A percentile compares a stretch with the other conserved stretches of the same genome.
Conservation (phyloP, 495 filamentous ascomycete species). For the Pseudevernia furfuracea region DNA sequence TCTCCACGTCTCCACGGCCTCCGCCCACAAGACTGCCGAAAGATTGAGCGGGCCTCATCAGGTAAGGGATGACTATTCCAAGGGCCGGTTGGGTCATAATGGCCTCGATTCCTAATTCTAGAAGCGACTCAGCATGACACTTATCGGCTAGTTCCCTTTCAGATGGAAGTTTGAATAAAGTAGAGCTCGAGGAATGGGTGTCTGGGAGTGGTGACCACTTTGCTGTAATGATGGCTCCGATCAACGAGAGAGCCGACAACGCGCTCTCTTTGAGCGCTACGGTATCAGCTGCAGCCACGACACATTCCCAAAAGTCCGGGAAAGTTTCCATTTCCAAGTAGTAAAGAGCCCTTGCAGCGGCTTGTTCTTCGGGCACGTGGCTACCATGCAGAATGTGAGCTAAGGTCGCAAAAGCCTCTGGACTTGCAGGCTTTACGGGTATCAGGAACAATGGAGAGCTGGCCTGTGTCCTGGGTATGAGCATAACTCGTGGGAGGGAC, state of each 20-base stretch:
- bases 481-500: slow-evolving; percentile 48
- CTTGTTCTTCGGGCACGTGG: slow-evolving; percentile 35
- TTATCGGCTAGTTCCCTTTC: slow-evolving; percentile 35
- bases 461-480: slow-evolving; percentile 42
- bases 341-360: slow-evolving; percentile 51
- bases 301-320: slow-evolving; percentile 43
- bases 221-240: slow-evolving; percentile 47
- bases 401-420: slow-evolving; percentile 48
- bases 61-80: slow-evolving; percentile 48
- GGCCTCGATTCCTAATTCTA: slow-evolving; percentile 42
- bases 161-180: slow-evolving; percentile 38
- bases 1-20: slow-evolving; percentile 49
- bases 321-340: slow-evolving; percentile 46
- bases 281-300: slow-evolving; percentile 48
- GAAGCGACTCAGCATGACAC: slow-evolving; percentile 37
- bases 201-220: slow-evolving; percentile 43
- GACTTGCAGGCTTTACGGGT: slow-evolving; percentile 42
- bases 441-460: slow-evolving; percentile 43
- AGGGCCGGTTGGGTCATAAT: slow-evolving; percentile 47
- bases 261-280: slow-evolving; percentile 53
- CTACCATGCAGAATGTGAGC: slow-evolving; percentile 49
- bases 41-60: slow-evolving; percentile 51
- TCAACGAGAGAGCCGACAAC: slow-evolving; percentile 47
- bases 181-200: slow-evolving; percentile 24
- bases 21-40: slow-evolving; percentile 53